Percentiles rank a stretch among this genome's conserved stretches.
phyloP scores from a whole-genome alignment of 2,329 filamentous ascomycete genomes.

The Talaromyces rugulosus region DNA sequence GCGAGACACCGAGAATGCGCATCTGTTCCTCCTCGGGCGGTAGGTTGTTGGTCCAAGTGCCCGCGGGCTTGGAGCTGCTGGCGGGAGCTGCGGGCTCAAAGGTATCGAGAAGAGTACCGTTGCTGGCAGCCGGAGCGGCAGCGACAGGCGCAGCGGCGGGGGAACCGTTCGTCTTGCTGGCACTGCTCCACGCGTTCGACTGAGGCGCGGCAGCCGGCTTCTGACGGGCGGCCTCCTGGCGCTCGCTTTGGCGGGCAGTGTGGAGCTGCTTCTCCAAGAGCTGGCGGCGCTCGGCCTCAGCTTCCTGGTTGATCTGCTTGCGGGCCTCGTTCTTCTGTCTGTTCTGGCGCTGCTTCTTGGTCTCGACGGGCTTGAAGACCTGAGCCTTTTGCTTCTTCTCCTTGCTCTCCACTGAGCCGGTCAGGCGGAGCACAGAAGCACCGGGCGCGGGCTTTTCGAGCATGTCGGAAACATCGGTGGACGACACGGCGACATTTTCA shows the following conservation, averaged over 20 bases:
- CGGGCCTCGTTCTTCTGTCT: constrained; percentile 79
- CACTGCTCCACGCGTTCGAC: constrained; percentile 49
- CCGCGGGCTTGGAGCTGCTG: constrained; percentile 20
- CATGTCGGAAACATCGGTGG: constrained; percentile 83
- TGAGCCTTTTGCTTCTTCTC: constrained; percentile 58
- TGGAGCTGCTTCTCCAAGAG: constrained; percentile 80
- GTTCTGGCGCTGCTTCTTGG: constrained; percentile 95
- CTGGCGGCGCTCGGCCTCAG: constrained; percentile 71
- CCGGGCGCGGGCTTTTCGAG: constrained; percentile 67
- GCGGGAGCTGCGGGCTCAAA: constrained; percentile 30
- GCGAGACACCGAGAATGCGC: constrained; percentile 44
- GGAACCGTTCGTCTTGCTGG: constrained; percentile 21
- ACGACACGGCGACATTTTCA: constrained; percentile 49
- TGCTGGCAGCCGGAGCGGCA: constrained; percentile 14
- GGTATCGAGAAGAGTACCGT: constrained; percentile 35
- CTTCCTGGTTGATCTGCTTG: constrained; percentile 69
- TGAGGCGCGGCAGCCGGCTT: constrained; percentile 39
- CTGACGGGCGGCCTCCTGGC: constrained; percentile 62
- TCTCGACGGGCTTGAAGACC: constrained; percentile 65
- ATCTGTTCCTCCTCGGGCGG: constrained; percentile 61
- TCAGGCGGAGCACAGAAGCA: constrained; percentile 74
- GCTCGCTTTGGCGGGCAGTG: constrained; percentile 74
- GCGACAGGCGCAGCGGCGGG: constrained; percentile 13
- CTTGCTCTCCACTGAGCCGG: constrained; percentile 56
- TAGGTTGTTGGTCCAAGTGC: constrained; percentile 45